Conservation (phyloP, 1,284 basidiomycete genomes). For the Malassezia equina region DNA sequence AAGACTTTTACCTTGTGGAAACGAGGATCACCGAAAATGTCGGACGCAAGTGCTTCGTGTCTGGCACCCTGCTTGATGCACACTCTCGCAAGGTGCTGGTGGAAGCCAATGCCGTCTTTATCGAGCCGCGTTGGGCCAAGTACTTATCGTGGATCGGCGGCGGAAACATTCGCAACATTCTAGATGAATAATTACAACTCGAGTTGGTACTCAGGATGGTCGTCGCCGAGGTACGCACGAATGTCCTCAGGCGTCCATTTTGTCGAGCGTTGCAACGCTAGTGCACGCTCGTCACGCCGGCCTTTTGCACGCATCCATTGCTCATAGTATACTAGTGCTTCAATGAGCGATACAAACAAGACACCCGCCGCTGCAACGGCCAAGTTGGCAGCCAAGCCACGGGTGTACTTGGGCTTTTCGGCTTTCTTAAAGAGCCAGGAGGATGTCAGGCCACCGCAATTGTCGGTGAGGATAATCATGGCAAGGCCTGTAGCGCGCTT, state of each 20-base stretch:
- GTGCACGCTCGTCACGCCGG: constrained; percentile 25
- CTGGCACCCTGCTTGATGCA: constrained; percentile 64
- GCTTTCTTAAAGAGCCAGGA: constrained; percentile 30
- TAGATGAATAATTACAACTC: constrained; percentile 8
- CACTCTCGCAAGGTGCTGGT: constrained; percentile 64
- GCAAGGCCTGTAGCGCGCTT: constrained; percentile 35
- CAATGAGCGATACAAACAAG: constrained; percentile 21
- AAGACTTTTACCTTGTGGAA: constrained; percentile 56
- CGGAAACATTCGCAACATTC: constrained; percentile 7
- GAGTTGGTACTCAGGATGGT: constrained; percentile 28
- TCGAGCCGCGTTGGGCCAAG: constrained; percentile 72
- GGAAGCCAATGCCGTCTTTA: constrained; percentile 66
- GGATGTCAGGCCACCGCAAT: constrained; percentile 28
- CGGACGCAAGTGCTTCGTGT: constrained; percentile 67
- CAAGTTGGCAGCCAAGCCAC: constrained; percentile 32
- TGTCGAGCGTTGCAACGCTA: constrained; percentile 17
- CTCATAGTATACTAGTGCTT: constrained; percentile 30
- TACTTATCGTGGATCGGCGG: constrained; percentile 45
- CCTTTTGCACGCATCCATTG: constrained; percentile 22
- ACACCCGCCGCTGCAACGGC: constrained; percentile 21
- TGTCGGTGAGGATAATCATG: constrained; percentile 33
- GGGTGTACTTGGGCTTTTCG: constrained; percentile 23
- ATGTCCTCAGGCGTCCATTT: constrained; percentile 29
- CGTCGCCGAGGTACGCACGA: constrained; percentile 34
- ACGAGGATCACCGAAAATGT: constrained; percentile 58